Conservation (phyloP, 495 filamentous ascomycete species). For the Penicillium tannophilum region DNA sequence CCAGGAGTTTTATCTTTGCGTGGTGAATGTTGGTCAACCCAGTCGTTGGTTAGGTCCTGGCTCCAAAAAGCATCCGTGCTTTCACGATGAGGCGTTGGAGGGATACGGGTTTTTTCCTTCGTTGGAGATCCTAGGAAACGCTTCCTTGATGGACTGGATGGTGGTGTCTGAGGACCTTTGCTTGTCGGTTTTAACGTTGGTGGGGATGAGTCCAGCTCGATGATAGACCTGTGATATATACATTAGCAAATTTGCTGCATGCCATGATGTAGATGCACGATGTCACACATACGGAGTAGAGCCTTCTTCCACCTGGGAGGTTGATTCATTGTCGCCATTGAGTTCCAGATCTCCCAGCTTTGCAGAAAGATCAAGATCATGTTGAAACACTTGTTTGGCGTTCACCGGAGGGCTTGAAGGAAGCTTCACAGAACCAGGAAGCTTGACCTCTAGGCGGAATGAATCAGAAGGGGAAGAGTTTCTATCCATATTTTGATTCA, state of each 20-base stretch:
- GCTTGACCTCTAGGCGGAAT: constrained; percentile 23
- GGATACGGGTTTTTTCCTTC: constrained; percentile 50
- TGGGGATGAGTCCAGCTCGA: constrained; percentile 27
- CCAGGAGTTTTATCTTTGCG: constrained; percentile 47
- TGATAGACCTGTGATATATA: constrained; percentile 16
- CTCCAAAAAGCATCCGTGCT: constrained; percentile 82
- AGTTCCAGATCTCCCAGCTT: constrained; percentile 26
- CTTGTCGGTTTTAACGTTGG: constrained; percentile 17
- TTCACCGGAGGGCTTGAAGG: constrained; percentile 13
- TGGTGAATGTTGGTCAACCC: constrained; percentile 80
- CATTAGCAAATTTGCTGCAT: constrained; percentile 10
- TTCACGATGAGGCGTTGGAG: constrained; percentile 61
- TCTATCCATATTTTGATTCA: constrained; percentile 13
- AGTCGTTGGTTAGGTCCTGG: constrained; percentile 71
- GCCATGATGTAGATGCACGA: neutral
- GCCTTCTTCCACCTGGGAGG: constrained; percentile 23
- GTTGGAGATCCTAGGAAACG: constrained; percentile 52
- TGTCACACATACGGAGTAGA: constrained; percentile 26
- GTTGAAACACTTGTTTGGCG: constrained; percentile 26
- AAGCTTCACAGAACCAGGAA: constrained; percentile 24
- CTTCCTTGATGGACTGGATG: constrained; percentile 46
- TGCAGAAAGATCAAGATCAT: constrained; percentile 27
- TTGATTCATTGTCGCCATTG: constrained; percentile 28
- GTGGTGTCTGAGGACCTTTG: constrained; percentile 40
- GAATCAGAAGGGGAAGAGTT: constrained; percentile 16